phyloP scores from a whole-genome alignment of 176 grass and related monocot genomes.

The Oryza nivara region DNA sequence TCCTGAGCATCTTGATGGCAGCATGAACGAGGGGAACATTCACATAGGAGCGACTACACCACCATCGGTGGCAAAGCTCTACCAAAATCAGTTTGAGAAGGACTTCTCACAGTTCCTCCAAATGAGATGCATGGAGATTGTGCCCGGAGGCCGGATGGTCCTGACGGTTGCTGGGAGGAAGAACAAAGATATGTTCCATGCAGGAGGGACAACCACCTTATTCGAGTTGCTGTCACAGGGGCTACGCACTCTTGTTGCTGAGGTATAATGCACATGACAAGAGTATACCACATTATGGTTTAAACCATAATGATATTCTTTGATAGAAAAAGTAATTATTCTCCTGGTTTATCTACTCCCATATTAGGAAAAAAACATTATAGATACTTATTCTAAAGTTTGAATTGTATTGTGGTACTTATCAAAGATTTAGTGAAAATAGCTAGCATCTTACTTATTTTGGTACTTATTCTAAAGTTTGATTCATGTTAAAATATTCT shows the following conservation, averaged over 20 bases:
- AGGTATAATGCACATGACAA: constrained; percentile 35
- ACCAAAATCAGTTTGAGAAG: constrained; percentile 43
- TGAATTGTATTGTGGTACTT: too few relatives aligned
- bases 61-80: constrained; percentile 25
- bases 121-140: constrained; percentile 21
- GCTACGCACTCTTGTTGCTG: constrained; percentile 26
- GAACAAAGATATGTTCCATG: not conserved
- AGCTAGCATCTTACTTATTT: too few relatives aligned
- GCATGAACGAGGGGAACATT: constrained; percentile 38
- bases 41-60: constrained; percentile 34
- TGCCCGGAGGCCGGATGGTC: constrained; percentile 27
- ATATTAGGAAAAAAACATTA: too few relatives aligned
- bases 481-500: too few relatives aligned
- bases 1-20: constrained; percentile 28
- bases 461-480: too few relatives aligned
- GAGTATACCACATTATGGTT: too few relatives aligned
- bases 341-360: too few relatives aligned
- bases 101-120: constrained; percentile 46
- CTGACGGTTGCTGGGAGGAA: constrained; percentile 46
- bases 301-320: too few relatives aligned
- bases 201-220: not conserved
- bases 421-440: too few relatives aligned
- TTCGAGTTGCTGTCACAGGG: constrained; percentile 34
- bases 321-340: too few relatives aligned
- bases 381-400: too few relatives aligned